A percentile compares a stretch with the other conserved stretches of the same genome.
phyloP scores from a whole-genome alignment of 2,329 filamentous ascomycete genomes.

The Aspergillus tubingensis region DNA sequence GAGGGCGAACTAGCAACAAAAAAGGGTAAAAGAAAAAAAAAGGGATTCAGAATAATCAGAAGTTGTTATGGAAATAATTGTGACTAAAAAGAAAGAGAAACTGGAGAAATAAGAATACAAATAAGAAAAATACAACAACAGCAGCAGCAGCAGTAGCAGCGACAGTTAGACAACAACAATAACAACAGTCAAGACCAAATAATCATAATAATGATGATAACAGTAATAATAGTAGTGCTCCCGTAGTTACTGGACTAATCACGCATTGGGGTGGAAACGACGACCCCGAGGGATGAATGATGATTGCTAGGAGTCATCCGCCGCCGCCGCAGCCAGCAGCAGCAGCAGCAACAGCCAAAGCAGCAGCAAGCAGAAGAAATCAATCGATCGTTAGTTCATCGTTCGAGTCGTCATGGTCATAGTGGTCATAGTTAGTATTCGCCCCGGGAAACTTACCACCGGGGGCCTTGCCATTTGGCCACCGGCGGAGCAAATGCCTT shows the following conservation, averaged over 20 bases:
- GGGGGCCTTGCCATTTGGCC: conserved; percentile 15
- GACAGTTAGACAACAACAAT: no score
- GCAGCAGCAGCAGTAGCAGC: no score
- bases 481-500: conserved; percentile 10
- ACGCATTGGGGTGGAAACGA: not conserved
- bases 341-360: not conserved
- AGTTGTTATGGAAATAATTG: not conserved
- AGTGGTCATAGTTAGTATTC: conserved; percentile 3
- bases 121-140: not conserved
- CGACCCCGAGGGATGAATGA: not conserved
- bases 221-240: no score
- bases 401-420: not conserved
- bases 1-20: not conserved
- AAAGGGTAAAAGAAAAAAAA: not conserved
- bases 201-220: no score
- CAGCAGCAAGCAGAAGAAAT: no score
- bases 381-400: no score
- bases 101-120: not conserved
- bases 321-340: no score
- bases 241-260: not conserved
- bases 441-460: conserved; percentile 9
- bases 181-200: no score
- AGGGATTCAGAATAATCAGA: not conserved
- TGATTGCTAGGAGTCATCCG: not conserved
- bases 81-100: not conserved